Evolutionary conservation across 208 protist species (phyloP).

Genomic region (Acanthamoeba culbertsoni): DNA sequence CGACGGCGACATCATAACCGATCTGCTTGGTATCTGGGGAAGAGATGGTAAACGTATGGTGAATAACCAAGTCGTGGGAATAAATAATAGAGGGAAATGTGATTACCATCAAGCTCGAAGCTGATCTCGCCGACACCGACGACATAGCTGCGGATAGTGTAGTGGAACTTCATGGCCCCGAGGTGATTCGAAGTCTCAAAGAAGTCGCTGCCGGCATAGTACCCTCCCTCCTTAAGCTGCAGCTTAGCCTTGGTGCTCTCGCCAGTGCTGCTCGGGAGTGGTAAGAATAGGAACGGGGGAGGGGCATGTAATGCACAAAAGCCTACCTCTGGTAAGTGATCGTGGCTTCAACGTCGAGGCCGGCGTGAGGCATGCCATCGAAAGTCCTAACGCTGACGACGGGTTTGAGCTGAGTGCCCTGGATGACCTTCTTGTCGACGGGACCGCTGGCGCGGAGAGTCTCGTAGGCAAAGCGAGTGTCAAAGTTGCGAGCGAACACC

Average conservation of each 20-base stretch:
- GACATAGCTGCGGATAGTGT: constrained; percentile 10
- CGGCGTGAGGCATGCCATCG: background rate
- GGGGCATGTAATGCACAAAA: background rate
- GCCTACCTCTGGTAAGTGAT: constrained; percentile 18
- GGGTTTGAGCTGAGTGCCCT: constrained; percentile 60
- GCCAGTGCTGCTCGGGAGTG: background rate
- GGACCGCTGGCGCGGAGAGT: background rate
- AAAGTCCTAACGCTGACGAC: background rate
- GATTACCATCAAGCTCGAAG: constrained; percentile 14
- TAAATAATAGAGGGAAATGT: background rate
- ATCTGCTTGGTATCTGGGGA: background rate
- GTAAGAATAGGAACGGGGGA: background rate
- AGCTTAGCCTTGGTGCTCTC: background rate
- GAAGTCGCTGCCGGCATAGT: constrained; percentile 19
- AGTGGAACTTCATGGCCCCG: background rate
- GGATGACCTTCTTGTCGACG: constrained; percentile 6
- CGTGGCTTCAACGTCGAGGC: constrained; percentile 3
- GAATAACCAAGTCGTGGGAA: background rate
- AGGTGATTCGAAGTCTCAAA: constrained; percentile 32
- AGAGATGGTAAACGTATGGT: background rate
- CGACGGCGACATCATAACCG: constrained; percentile 21
- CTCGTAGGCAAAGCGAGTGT: constrained; percentile 2
- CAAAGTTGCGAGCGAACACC: constrained; percentile 7
- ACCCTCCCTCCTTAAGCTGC: constrained; percentile 2
- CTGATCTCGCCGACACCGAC: constrained; percentile 34